A percentile compares a stretch with the other conserved stretches of the same genome.
Evolutionary conservation across 148 eudicot genomes (phyloP).

Genomic region (Amaranthus hypochondriacus): DNA sequence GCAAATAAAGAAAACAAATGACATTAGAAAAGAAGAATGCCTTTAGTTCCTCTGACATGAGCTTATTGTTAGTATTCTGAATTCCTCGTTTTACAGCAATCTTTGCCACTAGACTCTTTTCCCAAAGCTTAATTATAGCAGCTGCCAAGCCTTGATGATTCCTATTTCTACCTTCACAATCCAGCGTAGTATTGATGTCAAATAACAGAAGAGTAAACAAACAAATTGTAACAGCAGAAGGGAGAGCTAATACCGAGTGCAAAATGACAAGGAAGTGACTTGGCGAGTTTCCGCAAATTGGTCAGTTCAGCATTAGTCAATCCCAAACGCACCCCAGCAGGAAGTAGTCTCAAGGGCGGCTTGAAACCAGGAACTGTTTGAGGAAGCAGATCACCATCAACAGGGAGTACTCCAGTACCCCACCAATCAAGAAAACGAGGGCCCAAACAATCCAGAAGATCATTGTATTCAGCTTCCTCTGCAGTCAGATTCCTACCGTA

Average conservation of each 20-base stretch:
- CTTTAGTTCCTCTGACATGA: constrained; percentile 95
- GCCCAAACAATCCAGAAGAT: constrained; percentile 75
- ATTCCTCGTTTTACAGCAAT: constrained; percentile 98
- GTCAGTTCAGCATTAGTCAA: constrained; percentile 86
- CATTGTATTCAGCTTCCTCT: constrained; percentile 69
- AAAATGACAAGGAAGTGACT: constrained; percentile 96
- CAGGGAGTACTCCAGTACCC: constrained; percentile 93
- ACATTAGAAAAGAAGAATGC: constrained; percentile 28
- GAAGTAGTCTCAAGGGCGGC: constrained; percentile 88
- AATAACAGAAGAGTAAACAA: constrained; percentile 8
- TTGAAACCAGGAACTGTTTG: constrained; percentile 73
- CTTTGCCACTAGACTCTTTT: constrained; percentile 91
- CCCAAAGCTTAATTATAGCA: constrained; percentile 91
- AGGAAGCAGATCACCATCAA: constrained; percentile 95
- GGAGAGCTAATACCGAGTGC: constrained; percentile 66
- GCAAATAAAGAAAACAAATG: background rate
- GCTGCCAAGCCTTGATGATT: constrained; percentile 95
- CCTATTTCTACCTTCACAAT: constrained; percentile 81
- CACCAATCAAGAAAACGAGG: constrained; percentile 99
- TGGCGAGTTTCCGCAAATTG: constrained; percentile 71
- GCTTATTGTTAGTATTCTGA: constrained; percentile 89
- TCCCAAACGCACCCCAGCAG: constrained; percentile 75
- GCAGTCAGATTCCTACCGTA: constrained; percentile 48
- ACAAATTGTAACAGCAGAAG: constrained; percentile 13
- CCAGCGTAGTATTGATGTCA: constrained; percentile 8